These are phyloP conservation scores for Bipolaris cookei DNA, from an alignment of 2,329 filamentous ascomycete genomes.

Conservation along the genomic window DNA sequence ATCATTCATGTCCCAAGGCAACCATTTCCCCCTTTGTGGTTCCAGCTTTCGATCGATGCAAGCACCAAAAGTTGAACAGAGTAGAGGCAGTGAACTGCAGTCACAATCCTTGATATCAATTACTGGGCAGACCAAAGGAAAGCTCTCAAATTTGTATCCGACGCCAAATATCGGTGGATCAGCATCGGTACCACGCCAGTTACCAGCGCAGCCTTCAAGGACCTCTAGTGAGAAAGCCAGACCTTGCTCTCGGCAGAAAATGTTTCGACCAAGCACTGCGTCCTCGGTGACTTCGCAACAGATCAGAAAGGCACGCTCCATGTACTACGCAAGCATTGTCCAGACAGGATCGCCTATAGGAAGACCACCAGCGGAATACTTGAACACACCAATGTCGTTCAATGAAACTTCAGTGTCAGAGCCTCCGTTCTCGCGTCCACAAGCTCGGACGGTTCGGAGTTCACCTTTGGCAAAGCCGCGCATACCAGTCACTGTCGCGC, in stretches of 20 bases:
- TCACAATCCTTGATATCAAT: constrained; percentile 17
- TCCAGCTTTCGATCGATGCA: constrained; percentile 38
- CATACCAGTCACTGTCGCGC: constrained; percentile 35
- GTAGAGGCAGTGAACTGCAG: constrained; percentile 17
- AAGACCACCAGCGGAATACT: constrained; percentile 42
- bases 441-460: constrained; percentile 16
- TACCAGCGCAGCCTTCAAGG: constrained; percentile 31
- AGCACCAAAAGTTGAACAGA: constrained; percentile 19
- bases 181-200: constrained; percentile 16
- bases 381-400: constrained; percentile 32
- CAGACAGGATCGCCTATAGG: constrained; percentile 48
- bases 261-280: constrained; percentile 30
- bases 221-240: constrained; percentile 33
- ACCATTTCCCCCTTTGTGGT: constrained; percentile 46
- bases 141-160: constrained; percentile 30
- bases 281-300: constrained; percentile 43
- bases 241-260: constrained; percentile 36
- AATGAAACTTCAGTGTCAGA: constrained; percentile 15
- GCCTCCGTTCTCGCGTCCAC: not conserved
- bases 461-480: constrained; percentile 33
- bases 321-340: constrained; percentile 49
- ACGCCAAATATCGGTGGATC: constrained; percentile 17
- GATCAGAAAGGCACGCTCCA: constrained; percentile 48
- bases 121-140: constrained; percentile 18
- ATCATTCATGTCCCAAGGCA: constrained; percentile 42